phyloP scores from a whole-genome alignment of 2,329 filamentous ascomycete species.

The Epichloe coenophiala region DNA sequence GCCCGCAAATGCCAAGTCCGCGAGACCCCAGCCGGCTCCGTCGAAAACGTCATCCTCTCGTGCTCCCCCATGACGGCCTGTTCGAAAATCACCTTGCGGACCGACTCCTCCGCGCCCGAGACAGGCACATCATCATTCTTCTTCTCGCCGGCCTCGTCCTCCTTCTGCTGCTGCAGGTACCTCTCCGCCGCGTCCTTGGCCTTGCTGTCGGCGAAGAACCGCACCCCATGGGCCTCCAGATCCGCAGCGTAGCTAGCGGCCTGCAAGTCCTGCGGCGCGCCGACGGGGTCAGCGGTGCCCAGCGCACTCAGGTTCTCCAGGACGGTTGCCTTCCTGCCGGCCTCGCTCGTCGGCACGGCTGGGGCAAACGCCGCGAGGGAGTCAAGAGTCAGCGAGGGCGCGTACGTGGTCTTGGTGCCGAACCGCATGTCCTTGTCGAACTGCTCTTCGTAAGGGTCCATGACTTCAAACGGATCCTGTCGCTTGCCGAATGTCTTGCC shows the following conservation, averaged over 20 bases:
- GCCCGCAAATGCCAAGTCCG: constrained; percentile 24
- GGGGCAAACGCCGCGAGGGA: constrained; percentile 19
- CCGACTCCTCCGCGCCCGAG: constrained; percentile 18
- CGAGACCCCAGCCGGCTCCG: constrained; percentile 20
- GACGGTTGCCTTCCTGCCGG: constrained; percentile 19
- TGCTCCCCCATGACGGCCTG: constrained; percentile 23
- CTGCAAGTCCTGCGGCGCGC: constrained; percentile 17
- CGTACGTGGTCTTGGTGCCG: constrained; percentile 17
- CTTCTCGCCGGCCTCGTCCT: neutral
- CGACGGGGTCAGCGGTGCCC: constrained; percentile 21
- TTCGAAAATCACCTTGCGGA: constrained; percentile 20
- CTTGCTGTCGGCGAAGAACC: constrained; percentile 20
- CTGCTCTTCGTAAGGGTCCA: constrained; percentile 20
- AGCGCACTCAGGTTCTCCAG: constrained; percentile 23
- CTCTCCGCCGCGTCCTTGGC: constrained; percentile 18
- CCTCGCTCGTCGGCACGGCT: constrained; percentile 13
- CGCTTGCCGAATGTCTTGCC: constrained; percentile 10
- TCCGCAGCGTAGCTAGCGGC: constrained; percentile 19
- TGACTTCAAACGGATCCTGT: constrained; percentile 12
- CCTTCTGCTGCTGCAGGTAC: constrained; percentile 15
- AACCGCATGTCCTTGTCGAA: constrained; percentile 24
- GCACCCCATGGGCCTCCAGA: constrained; percentile 14
- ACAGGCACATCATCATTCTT: constrained; percentile 11
- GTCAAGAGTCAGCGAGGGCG: constrained; percentile 21
- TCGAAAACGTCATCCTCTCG: constrained; percentile 20